Percentiles rank a stretch among this genome's conserved stretches.
phyloP scores from a whole-genome alignment of 2,329 filamentous ascomycete species.

The Thielaviopsis punctulata region DNA sequence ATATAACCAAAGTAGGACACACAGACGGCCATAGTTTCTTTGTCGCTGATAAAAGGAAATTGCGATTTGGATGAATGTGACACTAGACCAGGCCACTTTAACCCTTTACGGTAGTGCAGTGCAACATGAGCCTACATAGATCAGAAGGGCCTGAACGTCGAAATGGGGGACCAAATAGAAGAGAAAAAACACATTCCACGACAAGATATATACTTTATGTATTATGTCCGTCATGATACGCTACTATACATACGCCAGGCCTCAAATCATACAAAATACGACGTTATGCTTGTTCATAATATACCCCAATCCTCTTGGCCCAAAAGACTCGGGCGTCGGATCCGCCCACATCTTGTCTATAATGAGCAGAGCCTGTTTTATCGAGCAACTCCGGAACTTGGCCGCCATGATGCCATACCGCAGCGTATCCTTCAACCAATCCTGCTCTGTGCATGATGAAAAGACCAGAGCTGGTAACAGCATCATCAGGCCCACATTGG shows the following conservation, averaged over 20 bases:
- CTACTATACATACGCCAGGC: background rate
- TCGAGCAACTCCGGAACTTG: slow-evolving; percentile 11
- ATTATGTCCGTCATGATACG: too few relatives aligned
- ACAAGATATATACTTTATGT: too few relatives aligned
- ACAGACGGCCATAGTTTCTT: too few relatives aligned
- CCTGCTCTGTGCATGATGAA: slow-evolving; percentile 10
- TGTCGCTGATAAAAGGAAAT: too few relatives aligned
- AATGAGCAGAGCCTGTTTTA: slow-evolving; percentile 6
- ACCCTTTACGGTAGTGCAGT: too few relatives aligned
- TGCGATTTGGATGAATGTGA: too few relatives aligned
- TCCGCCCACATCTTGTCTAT: slow-evolving; percentile 8
- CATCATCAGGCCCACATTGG: slow-evolving; percentile 10
- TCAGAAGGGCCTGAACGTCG: too few relatives aligned
- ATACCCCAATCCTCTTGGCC: slow-evolving; percentile 9
- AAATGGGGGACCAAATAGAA: too few relatives aligned
- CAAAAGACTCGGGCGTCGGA: slow-evolving; percentile 4
- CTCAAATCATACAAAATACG: slow-evolving; percentile 8
- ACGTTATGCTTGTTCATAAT: slow-evolving; percentile 11
- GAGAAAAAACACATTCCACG: too few relatives aligned
- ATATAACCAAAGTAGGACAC: too few relatives aligned
- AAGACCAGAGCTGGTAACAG: slow-evolving; percentile 9
- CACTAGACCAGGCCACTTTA: too few relatives aligned
- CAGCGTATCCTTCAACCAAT: slow-evolving; percentile 8
- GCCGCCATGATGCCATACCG: slow-evolving; percentile 9
- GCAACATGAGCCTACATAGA: too few relatives aligned